Evolutionary conservation across 2,329 filamentous ascomycete genomes (phyloP).

Genomic region (Tricladium varicosporioides): DNA sequence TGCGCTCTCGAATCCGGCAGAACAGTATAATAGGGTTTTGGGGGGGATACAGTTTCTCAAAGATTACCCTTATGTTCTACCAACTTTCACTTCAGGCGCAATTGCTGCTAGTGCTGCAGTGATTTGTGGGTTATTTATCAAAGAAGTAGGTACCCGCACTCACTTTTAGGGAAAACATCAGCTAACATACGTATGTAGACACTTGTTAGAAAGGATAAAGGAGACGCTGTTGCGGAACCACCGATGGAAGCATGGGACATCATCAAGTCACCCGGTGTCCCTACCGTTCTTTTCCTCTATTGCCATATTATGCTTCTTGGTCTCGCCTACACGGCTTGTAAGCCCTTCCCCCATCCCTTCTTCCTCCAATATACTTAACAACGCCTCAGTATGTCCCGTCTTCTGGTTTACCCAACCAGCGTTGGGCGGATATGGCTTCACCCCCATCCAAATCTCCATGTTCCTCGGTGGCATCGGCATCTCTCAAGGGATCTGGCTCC

Average conservation of each 20-base stretch:
- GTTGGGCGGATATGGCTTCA: conserved; percentile 65
- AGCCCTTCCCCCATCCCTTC: background rate
- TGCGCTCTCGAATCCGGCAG: conserved; percentile 63
- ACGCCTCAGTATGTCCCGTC: conserved; percentile 54
- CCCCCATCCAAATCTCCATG: conserved; percentile 60
- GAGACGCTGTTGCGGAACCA: conserved; percentile 14
- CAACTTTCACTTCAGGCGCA: conserved; percentile 55
- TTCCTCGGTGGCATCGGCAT: conserved; percentile 64
- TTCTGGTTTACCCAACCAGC: conserved; percentile 63
- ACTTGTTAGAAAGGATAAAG: conserved; percentile 35
- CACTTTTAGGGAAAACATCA: background rate
- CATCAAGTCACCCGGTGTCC: conserved; percentile 61
- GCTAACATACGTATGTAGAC: conserved; percentile 38
- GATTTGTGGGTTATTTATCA: conserved; percentile 53
- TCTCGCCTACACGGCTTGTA: conserved; percentile 64
- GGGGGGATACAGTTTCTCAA: conserved; percentile 55
- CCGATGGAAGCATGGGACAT: conserved; percentile 51
- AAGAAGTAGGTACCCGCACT: conserved; percentile 44
- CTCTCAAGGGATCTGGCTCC: conserved; percentile 68
- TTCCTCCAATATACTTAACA: background rate
- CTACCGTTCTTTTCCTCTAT: conserved; percentile 64
- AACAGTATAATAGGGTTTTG: conserved; percentile 61
- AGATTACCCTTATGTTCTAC: conserved; percentile 63
- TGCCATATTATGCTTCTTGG: conserved; percentile 66
- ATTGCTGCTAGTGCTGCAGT: conserved; percentile 54